These are phyloP conservation scores for Phylloporus rhodoxanthus DNA, from an alignment of 768 basidiomycete genomes.

Conservation along the genomic window DNA sequence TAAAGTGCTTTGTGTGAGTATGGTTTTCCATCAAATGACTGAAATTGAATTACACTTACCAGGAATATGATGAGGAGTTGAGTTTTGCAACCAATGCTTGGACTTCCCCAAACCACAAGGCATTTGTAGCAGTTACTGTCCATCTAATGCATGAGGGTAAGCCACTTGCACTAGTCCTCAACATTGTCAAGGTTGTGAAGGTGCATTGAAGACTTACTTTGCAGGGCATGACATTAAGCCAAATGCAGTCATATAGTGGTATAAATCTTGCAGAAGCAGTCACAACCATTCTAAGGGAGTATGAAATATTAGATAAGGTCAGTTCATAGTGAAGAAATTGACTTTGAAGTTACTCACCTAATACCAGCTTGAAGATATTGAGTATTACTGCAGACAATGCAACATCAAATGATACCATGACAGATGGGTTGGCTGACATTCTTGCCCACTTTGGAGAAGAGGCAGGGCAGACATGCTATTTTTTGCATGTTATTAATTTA, in stretches of 20 bases:
- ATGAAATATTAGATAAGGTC: neutral
- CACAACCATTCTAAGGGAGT: neutral
- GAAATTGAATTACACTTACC: neutral
- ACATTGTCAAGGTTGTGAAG: conserved; percentile 27
- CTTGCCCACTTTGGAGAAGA: neutral
- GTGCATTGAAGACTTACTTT: neutral
- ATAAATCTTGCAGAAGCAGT: neutral
- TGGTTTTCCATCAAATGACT: too few relatives aligned
- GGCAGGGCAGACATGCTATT: neutral
- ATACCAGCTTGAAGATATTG: neutral
- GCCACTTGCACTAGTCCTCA: conserved; percentile 19
- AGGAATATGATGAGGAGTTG: neutral
- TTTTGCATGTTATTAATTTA: neutral
- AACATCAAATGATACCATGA: neutral
- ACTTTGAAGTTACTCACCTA: neutral
- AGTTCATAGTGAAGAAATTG: neutral
- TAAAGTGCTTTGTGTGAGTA: conserved; percentile 23
- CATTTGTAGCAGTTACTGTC: neutral
- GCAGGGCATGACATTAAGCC: too few relatives aligned
- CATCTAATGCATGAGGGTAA: neutral
- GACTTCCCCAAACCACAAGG: neutral
- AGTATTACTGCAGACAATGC: conserved; percentile 1
- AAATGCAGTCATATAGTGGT: neutral
- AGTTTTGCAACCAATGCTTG: neutral
- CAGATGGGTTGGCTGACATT: neutral